Conservation (phyloP, 768 basidiomycete species). For the Chalciporus piperatus region DNA sequence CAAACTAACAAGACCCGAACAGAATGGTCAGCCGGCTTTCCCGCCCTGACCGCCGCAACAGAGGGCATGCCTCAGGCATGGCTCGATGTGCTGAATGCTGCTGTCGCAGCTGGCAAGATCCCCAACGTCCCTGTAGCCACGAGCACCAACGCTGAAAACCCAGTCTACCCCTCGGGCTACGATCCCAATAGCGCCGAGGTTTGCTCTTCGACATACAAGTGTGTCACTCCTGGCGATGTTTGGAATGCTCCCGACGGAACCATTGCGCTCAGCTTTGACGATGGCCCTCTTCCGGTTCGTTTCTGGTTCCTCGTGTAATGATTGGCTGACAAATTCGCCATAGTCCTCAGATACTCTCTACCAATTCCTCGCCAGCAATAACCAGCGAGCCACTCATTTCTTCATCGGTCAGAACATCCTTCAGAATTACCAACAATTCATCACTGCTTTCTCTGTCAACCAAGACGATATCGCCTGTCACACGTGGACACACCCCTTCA, state of each 20-base stretch:
- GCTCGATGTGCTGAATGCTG: constrained; percentile 66
- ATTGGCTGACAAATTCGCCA: constrained; percentile 2
- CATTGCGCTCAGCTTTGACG: constrained; percentile 72
- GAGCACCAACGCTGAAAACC: constrained; percentile 29
- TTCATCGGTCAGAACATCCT: constrained; percentile 84
- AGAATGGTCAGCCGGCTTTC: constrained; percentile 69
- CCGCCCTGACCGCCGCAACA: constrained; percentile 48
- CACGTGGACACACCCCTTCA: constrained; percentile 72
- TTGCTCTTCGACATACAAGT: constrained; percentile 78
- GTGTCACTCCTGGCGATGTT: constrained; percentile 56
- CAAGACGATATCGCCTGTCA: constrained; percentile 42
- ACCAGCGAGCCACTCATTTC: constrained; percentile 79
- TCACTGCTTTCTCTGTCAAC: constrained; percentile 42
- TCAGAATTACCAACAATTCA: constrained; percentile 52
- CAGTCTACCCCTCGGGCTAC: constrained; percentile 37
- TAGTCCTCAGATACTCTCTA: constrained; percentile 51
- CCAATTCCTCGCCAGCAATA: constrained; percentile 63
- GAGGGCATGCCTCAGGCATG: constrained; percentile 60
- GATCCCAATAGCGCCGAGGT: constrained; percentile 49
- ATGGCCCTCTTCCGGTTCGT: constrained; percentile 63
- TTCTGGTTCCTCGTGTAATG: background rate
- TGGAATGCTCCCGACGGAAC: constrained; percentile 75
- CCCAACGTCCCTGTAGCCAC: constrained; percentile 61
- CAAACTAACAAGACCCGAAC: background rate
- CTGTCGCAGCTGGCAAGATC: constrained; percentile 67